phyloP scores from a whole-genome alignment of 129 eudicot species.

The Helianthus tuberosus region DNA sequence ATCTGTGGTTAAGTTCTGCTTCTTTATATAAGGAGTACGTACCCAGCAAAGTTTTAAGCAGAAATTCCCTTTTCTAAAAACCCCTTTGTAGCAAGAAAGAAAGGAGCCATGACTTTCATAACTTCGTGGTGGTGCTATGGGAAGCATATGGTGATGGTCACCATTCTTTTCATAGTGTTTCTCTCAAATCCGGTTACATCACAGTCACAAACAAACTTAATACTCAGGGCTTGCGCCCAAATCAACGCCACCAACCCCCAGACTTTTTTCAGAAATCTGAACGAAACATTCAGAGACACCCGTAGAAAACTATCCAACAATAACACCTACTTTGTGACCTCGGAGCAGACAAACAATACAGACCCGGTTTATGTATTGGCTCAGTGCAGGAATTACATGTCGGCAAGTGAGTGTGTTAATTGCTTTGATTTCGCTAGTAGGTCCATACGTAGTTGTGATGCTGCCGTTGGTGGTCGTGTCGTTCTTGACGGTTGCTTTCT shows the following conservation, averaged over 20 bases:
- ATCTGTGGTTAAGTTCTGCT: constrained; percentile 13
- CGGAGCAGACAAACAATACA: constrained; percentile 56
- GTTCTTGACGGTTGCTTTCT: constrained; percentile 77
- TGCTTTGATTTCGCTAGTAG: constrained; percentile 58
- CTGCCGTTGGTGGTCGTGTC: constrained; percentile 69
- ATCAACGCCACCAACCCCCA: constrained; percentile 42
- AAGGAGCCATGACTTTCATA: constrained; percentile 15
- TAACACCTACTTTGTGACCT: constrained; percentile 51
- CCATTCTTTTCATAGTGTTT: constrained; percentile 17
- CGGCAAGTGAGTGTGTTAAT: constrained; percentile 46
- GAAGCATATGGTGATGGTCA: constrained; percentile 21
- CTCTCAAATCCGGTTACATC: constrained; percentile 35
- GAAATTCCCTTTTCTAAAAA: constrained; percentile 10
- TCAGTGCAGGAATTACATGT: constrained; percentile 71
- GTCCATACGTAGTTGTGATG: constrained; percentile 51
- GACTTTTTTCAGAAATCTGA: constrained; percentile 49
- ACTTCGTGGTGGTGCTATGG: neutral
- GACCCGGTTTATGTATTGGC: constrained; percentile 63
- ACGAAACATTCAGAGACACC: constrained; percentile 51
- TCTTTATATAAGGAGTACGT: constrained; percentile 13
- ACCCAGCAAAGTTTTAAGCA: constrained; percentile 17
- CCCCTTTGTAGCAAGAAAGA: constrained; percentile 8
- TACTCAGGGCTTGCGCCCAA: constrained; percentile 58
- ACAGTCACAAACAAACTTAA: constrained; percentile 56
- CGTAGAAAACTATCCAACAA: constrained; percentile 40